Evolutionary conservation across 495 filamentous ascomycete genomes (phyloP), one percentile per base, ranked within the genome.

Genomic region (Penicillium canariense): DNA sequence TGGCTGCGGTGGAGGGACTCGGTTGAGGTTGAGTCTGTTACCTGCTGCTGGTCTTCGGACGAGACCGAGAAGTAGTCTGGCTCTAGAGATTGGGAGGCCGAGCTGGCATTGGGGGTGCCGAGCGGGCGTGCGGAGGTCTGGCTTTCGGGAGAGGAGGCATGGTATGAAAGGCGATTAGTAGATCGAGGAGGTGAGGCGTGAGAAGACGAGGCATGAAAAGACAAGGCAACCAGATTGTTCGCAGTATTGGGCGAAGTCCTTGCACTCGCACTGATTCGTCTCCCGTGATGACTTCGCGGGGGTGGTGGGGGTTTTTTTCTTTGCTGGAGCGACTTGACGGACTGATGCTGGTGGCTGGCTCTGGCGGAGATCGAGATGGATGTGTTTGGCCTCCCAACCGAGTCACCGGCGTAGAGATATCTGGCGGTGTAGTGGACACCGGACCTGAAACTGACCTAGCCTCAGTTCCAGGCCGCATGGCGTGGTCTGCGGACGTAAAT

Each of bases 231-330:
- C 12, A 61, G 39, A 18, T 59, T 52, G 48, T 52, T 52, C 40
- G 60, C 61, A 43, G 26, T 12, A 15, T 15, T 9, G n/a, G 64
- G 54, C n/a, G 65, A 42, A 18, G 58, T 50, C 44, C 54, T 51
- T 45, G 60, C 60, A 48, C 28, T 2, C 3, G 60, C 28, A 56
- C 73, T 81, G 38, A 89, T 87, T n/a, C 82, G 69, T 63, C 84
- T 87, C 5, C 87, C 87, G 69, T 88, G 86, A 50, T 85, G 80
- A 35, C 78, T 85, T 59, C 72, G 84, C 2, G 86, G 85, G 22
- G 82, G 79, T 14, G 83, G 82, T 9, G 82, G 79, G 14, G 77
- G 75, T 53, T 74, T 58, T 75, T 77, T 32, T 70, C 55, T 63
- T 63, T 50, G 36, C 36, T 52, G 36, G 61, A 36, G 31, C 65